phyloP scores from a whole-genome alignment of 2,329 filamentous ascomycete genomes.

The Stylonectria norvegica region DNA sequence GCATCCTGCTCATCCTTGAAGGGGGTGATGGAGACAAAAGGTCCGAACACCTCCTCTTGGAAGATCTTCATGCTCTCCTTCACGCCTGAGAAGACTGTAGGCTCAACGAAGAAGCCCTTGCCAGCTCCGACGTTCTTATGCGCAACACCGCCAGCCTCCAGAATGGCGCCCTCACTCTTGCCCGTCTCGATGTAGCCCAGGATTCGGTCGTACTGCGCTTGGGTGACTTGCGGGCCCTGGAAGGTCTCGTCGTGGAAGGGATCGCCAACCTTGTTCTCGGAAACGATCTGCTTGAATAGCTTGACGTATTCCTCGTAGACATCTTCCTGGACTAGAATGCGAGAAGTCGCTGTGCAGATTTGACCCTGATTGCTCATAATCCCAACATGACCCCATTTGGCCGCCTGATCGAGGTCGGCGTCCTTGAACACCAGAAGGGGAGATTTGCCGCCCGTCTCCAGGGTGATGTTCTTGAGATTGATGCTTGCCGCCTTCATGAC shows the following conservation, averaged over 20 bases:
- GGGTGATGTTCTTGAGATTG: slow-evolving; percentile 54
- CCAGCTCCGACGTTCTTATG: slow-evolving; percentile 12
- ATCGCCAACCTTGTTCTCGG: slow-evolving; percentile 34
- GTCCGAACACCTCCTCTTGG: slow-evolving; percentile 28
- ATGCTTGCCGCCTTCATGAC: slow-evolving; percentile 66
- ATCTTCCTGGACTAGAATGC: slow-evolving; percentile 54
- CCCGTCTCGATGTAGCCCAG: slow-evolving; percentile 62
- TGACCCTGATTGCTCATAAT: slow-evolving; percentile 54
- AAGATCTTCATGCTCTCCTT: slow-evolving; percentile 23
- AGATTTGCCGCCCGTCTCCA: slow-evolving; percentile 60
- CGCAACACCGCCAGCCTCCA: slow-evolving; percentile 31
- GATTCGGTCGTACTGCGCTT: slow-evolving; percentile 60
- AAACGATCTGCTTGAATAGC: slow-evolving; percentile 53
- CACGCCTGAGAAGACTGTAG: slow-evolving; percentile 27
- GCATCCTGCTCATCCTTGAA: slow-evolving; percentile 24
- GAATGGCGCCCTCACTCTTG: slow-evolving; percentile 60
- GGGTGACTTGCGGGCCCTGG: slow-evolving; percentile 45
- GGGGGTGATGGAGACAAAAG: slow-evolving; percentile 23
- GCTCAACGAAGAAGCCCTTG: slow-evolving; percentile 26
- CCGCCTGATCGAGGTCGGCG: slow-evolving; percentile 57
- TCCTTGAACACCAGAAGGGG: slow-evolving; percentile 58
- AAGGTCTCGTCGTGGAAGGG: slow-evolving; percentile 30
- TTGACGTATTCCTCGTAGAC: slow-evolving; percentile 57
- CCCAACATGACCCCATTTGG: slow-evolving; percentile 44
- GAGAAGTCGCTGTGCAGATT: slow-evolving; percentile 54